Base-by-base conservation (phyloP, 2,329 filamentous ascomycete species). In the Aspergillus fischeri region DNA sequence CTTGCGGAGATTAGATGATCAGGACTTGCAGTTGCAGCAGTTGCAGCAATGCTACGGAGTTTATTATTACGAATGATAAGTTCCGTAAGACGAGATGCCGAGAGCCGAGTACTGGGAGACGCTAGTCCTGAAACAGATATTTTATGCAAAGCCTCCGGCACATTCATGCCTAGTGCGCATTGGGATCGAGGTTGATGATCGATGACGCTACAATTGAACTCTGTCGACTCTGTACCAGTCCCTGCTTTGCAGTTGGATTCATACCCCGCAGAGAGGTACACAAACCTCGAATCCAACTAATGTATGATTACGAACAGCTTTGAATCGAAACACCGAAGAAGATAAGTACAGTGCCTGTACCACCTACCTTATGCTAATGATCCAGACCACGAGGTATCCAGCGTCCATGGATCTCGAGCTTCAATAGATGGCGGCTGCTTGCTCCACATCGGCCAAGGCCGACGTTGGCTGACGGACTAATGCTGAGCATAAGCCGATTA, bases 401-500 rank as follows among this genome's bases (percentile, higher is more conserved):
- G 25, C 21, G 41, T 7, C 59, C 59, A 55, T 60, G 57, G 59
- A 51, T 52, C 48, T 50, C 44, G 41, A 52, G 47, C 49, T 45
- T 56, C 52, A 41, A 49, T 29, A 28, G 11, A 24, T 54, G 35
- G 53, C 32, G 41, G 25, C 24, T 11, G 20, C 29, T 35, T 32
- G 54, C 51, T 51, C 59, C 60, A 62, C 60, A 44, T 58, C 53
- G 55, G 48, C 52, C 21, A 42, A 56, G 41, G 21, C 58, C 51
- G 56, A 54, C 47, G 48, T 27, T 44, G 29, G 20, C 27, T 51
- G n/a, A 51, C 14, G 35, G 20, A 27, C 20, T 53, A 50, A 53
- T 59, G 50, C 49, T 29, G 20, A 57, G 59, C 59, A 63, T 61
- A 63, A 59, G n/a, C 35, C 21, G 32, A 29, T 48, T 55, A 57